Conservation (phyloP, 768 basidiomycete species). For the Vararia minispora region DNA sequence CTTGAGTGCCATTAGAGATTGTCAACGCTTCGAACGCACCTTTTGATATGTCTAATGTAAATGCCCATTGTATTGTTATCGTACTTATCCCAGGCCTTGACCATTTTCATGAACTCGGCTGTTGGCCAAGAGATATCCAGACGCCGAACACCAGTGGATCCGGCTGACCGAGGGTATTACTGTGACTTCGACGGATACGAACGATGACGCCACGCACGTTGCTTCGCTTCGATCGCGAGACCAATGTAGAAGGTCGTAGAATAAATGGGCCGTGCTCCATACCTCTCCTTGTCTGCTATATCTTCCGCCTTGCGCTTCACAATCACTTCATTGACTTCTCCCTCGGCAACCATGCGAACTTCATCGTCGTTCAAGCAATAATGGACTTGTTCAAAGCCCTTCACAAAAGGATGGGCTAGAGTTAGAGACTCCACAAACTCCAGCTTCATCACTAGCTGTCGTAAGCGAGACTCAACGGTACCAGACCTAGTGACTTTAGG, state of each 20-base stretch:
- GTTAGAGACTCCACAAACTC: conserved; percentile 90
- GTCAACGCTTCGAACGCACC: conserved; percentile 30
- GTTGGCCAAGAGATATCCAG: conserved; percentile 97
- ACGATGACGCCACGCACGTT: conserved; percentile 59
- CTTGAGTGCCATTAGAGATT: conserved; percentile 5
- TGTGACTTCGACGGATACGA: conserved; percentile 5
- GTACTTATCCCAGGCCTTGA: conserved; percentile 93
- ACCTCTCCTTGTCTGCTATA: conserved; percentile 61
- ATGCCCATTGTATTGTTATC: conserved; percentile 91
- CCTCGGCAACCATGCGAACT: conserved; percentile 78
- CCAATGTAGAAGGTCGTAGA: conserved; percentile 99
- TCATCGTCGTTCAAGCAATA: conserved; percentile 83
- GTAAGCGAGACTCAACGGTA: conserved; percentile 94
- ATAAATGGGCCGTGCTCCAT: conserved; percentile 70
- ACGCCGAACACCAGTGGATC: conserved; percentile 64
- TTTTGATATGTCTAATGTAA: conserved; percentile 85
- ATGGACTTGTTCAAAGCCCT: conserved; percentile 82
- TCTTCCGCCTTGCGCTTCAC: conserved; percentile 69
- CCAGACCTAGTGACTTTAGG: conserved; percentile 48
- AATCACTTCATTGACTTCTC: conserved; percentile 68
- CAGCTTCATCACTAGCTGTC: conserved; percentile 95
- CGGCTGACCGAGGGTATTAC: conserved; percentile 34
- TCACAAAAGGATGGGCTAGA: conserved; percentile 90
- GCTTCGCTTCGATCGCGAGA: conserved; percentile 82
- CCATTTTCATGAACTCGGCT: conserved; percentile 86